Evolutionary conservation across 257 asterid genomes (phyloP).

Genomic region (Misopates orontium): DNA sequence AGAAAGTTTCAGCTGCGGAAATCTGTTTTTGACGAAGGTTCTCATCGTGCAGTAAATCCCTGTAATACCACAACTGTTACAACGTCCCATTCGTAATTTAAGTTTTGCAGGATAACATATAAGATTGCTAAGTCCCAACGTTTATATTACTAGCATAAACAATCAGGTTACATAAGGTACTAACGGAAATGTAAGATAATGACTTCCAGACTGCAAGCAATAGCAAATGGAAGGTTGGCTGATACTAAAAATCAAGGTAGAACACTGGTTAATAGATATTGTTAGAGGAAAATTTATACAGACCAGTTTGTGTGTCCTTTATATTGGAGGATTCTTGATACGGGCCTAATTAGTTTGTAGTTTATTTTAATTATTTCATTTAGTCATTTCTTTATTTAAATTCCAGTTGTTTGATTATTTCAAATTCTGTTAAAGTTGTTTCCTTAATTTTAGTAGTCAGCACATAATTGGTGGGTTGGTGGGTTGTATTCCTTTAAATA

Average conservation of each 20-base stretch:
- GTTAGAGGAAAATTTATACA: neutral
- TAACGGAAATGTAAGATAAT: neutral
- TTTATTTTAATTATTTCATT: no score
- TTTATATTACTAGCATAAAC: neutral
- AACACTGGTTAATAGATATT: neutral
- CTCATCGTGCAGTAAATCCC: constrained; percentile 57
- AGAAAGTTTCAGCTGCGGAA: constrained; percentile 55
- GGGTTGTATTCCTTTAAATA: no score
- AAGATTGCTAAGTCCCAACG: neutral
- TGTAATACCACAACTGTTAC: constrained; percentile 30
- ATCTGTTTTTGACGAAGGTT: constrained; percentile 62
- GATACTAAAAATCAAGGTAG: constrained; percentile 1
- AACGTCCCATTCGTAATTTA: neutral
- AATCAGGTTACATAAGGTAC: neutral
- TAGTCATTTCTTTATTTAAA: no score
- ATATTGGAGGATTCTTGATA: no score
- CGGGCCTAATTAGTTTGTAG: no score
- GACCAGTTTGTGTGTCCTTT: neutral
- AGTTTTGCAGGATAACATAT: neutral
- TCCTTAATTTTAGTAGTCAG: no score
- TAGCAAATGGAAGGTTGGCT: neutral
- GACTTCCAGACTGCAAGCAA: neutral
- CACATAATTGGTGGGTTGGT: no score
- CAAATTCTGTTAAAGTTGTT: no score
- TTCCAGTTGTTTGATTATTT: no score